Conservation (phyloP, 2,329 filamentous ascomycete species). For the Aschersonia sp. region DNA sequence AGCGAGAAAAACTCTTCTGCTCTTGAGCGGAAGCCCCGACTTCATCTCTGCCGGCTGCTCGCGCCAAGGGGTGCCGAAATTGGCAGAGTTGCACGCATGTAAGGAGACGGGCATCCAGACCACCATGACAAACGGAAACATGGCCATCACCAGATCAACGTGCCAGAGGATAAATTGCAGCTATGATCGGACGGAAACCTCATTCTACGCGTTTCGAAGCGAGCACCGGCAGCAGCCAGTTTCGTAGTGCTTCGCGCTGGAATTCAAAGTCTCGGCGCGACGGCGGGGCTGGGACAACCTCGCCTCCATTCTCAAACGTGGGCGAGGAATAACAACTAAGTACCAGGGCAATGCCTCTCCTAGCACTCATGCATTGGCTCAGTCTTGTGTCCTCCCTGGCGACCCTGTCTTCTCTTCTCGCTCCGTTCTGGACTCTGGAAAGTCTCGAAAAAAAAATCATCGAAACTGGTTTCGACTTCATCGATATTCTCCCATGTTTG, state of each 20-base stretch:
- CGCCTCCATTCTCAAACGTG: neutral
- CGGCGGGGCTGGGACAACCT: slow-evolving; percentile 6
- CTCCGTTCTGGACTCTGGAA: neutral
- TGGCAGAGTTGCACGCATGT: neutral
- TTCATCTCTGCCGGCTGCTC: no score
- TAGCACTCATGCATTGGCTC: neutral
- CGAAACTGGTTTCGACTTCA: neutral
- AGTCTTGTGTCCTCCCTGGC: neutral
- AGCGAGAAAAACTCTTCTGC: no score
- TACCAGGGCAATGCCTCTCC: neutral
- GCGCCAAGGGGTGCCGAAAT: no score
- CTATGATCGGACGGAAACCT: neutral
- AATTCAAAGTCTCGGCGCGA: slow-evolving; percentile 10
- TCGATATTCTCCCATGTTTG: neutral
- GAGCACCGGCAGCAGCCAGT: neutral
- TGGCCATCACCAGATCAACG: neutral
- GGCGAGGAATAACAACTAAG: neutral
- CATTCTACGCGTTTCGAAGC: neutral
- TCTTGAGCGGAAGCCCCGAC: no score
- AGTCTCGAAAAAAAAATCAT: neutral
- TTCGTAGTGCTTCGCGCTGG: slow-evolving; percentile 8
- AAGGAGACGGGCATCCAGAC: neutral
- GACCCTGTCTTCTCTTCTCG: neutral
- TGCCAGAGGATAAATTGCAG: neutral
- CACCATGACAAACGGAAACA: no score